A percentile compares a stretch with the other conserved stretches of the same genome.
phyloP scores from a whole-genome alignment of 2,329 filamentous ascomycete species.

The Diaporthe sp. region DNA sequence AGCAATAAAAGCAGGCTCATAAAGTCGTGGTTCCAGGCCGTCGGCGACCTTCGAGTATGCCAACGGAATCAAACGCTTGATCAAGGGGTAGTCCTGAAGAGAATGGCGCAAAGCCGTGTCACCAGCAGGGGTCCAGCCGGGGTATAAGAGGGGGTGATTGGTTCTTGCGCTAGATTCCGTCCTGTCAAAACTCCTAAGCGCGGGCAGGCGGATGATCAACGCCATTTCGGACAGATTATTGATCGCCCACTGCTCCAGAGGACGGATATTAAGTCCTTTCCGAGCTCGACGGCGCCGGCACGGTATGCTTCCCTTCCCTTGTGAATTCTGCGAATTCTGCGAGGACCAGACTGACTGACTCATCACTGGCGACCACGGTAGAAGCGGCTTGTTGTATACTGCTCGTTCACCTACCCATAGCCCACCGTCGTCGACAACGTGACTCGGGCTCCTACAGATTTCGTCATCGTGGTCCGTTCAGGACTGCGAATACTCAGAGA shows the following conservation, averaged over 20 bases:
- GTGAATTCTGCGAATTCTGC: neutral
- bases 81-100: neutral
- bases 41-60: neutral
- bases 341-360: neutral
- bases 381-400: neutral
- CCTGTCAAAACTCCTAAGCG: slow-evolving; percentile 24
- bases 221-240: slow-evolving; percentile 23
- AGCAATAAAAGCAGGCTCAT: neutral
- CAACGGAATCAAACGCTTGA: neutral
- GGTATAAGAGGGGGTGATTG: neutral
- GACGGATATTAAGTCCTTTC: slow-evolving; percentile 21
- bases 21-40: neutral
- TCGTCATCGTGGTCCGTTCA: neutral
- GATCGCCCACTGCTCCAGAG: slow-evolving; percentile 11
- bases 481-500: neutral
- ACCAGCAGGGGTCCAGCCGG: slow-evolving; percentile 9
- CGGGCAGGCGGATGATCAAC: slow-evolving; percentile 21
- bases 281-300: slow-evolving; percentile 13
- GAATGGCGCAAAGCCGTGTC: neutral
- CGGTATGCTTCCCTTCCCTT: neutral
- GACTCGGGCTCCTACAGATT: slow-evolving; percentile 4
- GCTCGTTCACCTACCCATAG: neutral
- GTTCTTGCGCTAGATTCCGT: slow-evolving; percentile 22
- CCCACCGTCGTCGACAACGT: neutral
- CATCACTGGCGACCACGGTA: neutral